Base-by-base conservation (phyloP, 148 eudicot genomes). In the Limonium bicolor region DNA sequence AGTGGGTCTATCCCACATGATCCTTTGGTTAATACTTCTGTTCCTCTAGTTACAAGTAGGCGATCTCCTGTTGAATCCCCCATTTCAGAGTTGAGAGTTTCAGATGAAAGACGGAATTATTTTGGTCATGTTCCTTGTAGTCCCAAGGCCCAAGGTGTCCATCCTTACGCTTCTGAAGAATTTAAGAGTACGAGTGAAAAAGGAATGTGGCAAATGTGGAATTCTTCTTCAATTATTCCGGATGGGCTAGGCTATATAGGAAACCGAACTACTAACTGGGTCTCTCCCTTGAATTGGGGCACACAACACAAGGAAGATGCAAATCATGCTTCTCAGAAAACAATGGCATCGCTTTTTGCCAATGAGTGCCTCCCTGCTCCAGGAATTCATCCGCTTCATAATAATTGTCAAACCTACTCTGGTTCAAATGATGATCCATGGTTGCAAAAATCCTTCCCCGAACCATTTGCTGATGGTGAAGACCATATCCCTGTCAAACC, bases 161-260 rank as follows among this genome's bases (percentile, higher is more conserved):
- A 58, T 37, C 51, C 46, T 50, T 41, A 40, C 23, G 59, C 80
- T 8, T 42, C 61, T 33, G 53, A 62, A 54, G 72, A 61, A 49
- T 43, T 48, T 18, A 70, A 53, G 47, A 68, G 27, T 50, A 51
- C 40, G 59, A 70, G 53, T 67, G 76, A 77, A 37, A 59, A 51
- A 17, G 74, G 94, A 39, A 65, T 79, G n/a, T 82, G 94, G 94
- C 94, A 79, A 63, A 77, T 83, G 92, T 88, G 97, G 97, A 69
- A 68, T 40, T 67, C 77, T 55, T 68, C 74, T 51, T 84, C 94
- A 48, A 86, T 83, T 51, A 72, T 76, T 56, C 84, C 66, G 59
- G 97, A 80, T 63, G 72, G 81, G 29, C 53, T 78, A 45, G 73
- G 92, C 50, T 57, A 79, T 32, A 64, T 70, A 26, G 78, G 80